These are phyloP conservation scores for Prunus davidiana DNA, from an alignment of 306 rosid genomes.

Conservation along the genomic window DNA sequence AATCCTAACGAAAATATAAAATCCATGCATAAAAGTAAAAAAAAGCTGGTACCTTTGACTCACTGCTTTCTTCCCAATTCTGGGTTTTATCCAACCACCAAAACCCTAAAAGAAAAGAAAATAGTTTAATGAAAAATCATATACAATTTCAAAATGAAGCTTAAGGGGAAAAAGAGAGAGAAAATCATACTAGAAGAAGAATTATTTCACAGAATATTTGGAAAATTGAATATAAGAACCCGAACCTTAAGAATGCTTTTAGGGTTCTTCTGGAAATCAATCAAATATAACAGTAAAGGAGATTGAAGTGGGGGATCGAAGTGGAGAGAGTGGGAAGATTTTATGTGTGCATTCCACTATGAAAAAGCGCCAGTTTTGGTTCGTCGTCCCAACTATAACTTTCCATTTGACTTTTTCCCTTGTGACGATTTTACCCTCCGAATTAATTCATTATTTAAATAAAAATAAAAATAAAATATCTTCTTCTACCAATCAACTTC, in stretches of 20 bases:
- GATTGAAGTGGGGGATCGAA: slow-evolving; percentile 17
- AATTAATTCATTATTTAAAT: background rate
- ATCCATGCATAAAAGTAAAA: background rate
- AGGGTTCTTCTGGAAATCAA: background rate
- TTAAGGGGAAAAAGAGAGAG: background rate
- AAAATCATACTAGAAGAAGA: background rate
- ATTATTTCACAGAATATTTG: background rate
- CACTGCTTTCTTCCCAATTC: slow-evolving; percentile 1
- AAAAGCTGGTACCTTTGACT: slow-evolving; percentile 12
- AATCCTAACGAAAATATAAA: background rate
- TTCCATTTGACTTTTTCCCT: slow-evolving; percentile 16
- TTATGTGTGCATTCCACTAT: slow-evolving; percentile 4
- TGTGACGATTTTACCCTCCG: background rate
- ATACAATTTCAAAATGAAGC: background rate
- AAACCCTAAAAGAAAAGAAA: slow-evolving; percentile 19
- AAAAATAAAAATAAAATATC: background rate
- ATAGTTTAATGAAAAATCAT: background rate
- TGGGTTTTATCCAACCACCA: slow-evolving; percentile 6
- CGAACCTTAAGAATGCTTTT: background rate
- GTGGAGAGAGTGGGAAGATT: slow-evolving; percentile 9
- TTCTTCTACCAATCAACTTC: background rate
- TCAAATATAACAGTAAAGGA: background rate
- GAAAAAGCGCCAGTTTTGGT: slow-evolving; percentile 32
- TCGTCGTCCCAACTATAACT: slow-evolving; percentile 22
- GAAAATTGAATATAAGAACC: background rate